Evolutionary conservation across 148 eudicot species (phyloP).

Genomic region (Pouteria glomerata): DNA sequence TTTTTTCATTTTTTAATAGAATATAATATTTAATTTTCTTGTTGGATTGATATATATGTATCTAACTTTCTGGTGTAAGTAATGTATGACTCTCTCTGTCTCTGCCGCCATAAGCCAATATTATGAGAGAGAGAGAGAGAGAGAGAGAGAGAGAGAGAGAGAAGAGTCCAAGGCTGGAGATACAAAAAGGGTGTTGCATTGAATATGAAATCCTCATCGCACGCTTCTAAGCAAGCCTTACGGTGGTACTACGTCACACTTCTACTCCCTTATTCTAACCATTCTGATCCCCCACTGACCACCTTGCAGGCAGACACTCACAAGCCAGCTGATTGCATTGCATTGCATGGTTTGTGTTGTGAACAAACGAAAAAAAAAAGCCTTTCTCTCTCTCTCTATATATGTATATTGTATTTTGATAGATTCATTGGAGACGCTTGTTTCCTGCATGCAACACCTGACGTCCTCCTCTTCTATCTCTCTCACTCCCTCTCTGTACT

Average conservation of each 20-base stretch:
- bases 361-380: neutral
- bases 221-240: slow-evolving; percentile 10
- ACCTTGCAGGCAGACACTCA: neutral
- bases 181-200: neutral
- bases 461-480: neutral
- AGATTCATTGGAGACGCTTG: neutral
- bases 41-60: neutral
- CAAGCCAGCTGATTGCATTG: slow-evolving; percentile 1
- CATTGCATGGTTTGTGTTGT: slow-evolving; percentile 9
- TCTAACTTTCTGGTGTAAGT: too few species aligned
- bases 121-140: neutral
- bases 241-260: neutral
- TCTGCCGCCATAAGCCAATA: neutral
- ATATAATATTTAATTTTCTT: too few species aligned
- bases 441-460: neutral
- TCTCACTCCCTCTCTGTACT: neutral
- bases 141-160: neutral
- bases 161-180: neutral
- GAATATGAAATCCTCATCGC: neutral
- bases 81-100: neutral
- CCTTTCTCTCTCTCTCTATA: neutral
- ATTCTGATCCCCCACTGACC: neutral
- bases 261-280: neutral
- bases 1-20: too few species aligned
- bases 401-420: neutral